Evolutionary conservation across 495 filamentous ascomycete genomes (phyloP).

Genomic region (Aspergillus conjunctus): DNA sequence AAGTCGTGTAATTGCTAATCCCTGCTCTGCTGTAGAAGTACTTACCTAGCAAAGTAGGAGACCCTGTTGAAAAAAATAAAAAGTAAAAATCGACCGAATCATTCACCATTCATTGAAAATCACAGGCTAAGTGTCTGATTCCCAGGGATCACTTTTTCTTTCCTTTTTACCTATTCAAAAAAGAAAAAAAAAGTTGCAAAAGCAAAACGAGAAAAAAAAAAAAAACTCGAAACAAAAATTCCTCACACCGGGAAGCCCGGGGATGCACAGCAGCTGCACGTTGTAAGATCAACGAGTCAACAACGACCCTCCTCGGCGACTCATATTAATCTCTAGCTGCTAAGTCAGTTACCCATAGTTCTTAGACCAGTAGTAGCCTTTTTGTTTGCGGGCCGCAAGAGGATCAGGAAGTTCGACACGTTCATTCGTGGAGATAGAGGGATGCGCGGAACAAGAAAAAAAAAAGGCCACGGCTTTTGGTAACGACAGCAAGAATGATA

Average conservation of each 20-base stretch:
- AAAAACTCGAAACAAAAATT: neutral
- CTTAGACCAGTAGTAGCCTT: neutral
- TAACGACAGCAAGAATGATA: neutral
- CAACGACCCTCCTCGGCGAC: slow-evolving; percentile 1
- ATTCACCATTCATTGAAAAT: neutral
- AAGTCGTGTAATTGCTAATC: slow-evolving; percentile 7
- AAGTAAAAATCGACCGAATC: slow-evolving; percentile 3
- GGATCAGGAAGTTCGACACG: slow-evolving; percentile 2
- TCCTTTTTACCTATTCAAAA: neutral
- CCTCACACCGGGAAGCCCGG: slow-evolving; percentile 9
- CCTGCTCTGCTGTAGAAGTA: neutral
- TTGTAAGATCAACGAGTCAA: slow-evolving; percentile 11
- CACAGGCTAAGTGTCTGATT: too few relatives aligned
- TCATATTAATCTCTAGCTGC: neutral
- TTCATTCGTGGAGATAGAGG: slow-evolving; percentile 16
- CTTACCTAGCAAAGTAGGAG: too few relatives aligned
- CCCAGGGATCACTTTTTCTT: too few relatives aligned
- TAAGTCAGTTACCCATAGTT: slow-evolving; percentile 7
- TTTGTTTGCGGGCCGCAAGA: slow-evolving; percentile 11
- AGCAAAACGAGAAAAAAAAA: neutral
- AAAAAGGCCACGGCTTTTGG: slow-evolving; percentile 1
- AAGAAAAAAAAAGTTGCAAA: neutral
- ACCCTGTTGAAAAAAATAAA: too few relatives aligned
- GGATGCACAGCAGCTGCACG: slow-evolving; percentile 11
- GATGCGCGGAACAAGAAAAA: slow-evolving; percentile 3